Base-by-base conservation (phyloP, 2,329 filamentous ascomycete genomes). In the Colletotrichum eleusines region DNA sequence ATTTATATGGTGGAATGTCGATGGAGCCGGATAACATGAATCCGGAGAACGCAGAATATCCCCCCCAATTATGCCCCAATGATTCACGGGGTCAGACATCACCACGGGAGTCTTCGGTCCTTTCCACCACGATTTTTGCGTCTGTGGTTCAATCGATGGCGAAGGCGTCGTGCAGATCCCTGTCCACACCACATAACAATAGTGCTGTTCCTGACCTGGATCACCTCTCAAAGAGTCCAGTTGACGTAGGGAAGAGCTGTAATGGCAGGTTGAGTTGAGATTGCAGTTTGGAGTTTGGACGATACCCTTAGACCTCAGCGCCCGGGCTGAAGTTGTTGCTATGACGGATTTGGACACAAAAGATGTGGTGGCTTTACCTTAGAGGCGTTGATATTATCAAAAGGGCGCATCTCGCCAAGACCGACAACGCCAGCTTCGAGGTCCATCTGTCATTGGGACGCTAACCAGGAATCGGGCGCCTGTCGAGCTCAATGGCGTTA, bases 1-100 rank as follows among this genome's bases (percentile, higher is more conserved):
- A 33, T n/a, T 66, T 72, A 72, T 72, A 70, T 70, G 60, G 33
- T 69, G 60, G 69, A 72, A 70, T 70, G 54, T 40, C 40, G 50
- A 42, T 38, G 54, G 58, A 46, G 54, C 54, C 38, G 66, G 26
- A 33, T 44, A 28, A 51, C 44, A 46, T 18, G 42, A 9, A 20
- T 54, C n/a, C 40, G 33, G 35, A 31, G 58, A 70, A 64, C 50
- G 66, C 50, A 38, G 55, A 18, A 61, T 28, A n/a, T n/a, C n/a
- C 18, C 18, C 28, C 40, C 54, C 48, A 59, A 26, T 46, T 31
- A 38, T n/a, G n/a, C n/a, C n/a, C 31, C 46, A 18, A 16, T 46
- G 42, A 18, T 54, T 65, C 60, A 58, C 35, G 40, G 20, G n/a
- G 9, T 51, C 57, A 42, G 54, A 11, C 53, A 68, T 59, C 38